phyloP scores from a whole-genome alignment of 2,329 filamentous ascomycete genomes.

The Trichoderma oligosporum region DNA sequence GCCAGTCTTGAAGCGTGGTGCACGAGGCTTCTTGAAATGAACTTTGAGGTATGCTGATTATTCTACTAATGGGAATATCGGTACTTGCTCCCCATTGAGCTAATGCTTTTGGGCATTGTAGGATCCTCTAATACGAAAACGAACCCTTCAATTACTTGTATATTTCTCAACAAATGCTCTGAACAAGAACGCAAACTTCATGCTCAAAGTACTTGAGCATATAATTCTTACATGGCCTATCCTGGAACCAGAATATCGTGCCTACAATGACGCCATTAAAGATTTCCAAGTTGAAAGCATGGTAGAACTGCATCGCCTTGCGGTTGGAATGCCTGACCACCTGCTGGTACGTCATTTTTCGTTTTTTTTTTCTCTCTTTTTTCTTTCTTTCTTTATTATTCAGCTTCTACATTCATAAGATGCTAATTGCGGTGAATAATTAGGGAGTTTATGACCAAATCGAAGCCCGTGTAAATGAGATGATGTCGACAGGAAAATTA shows the following conservation, averaged over 20 bases:
- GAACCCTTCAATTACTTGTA: slow-evolving; percentile 76
- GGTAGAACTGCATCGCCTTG: slow-evolving; percentile 82
- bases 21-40: slow-evolving; percentile 63
- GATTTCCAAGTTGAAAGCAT: slow-evolving; percentile 82
- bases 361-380: not conserved
- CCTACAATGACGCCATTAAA: slow-evolving; percentile 84
- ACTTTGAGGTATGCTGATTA: slow-evolving; percentile 59
- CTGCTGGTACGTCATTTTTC: slow-evolving; percentile 55
- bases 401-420: too few species aligned
- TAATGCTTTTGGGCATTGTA: slow-evolving; percentile 27
- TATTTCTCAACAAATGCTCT: slow-evolving; percentile 80
- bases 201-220: slow-evolving; percentile 85
- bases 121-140: slow-evolving; percentile 80
- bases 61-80: not conserved
- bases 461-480: slow-evolving; percentile 75
- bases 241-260: slow-evolving; percentile 64
- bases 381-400: not conserved
- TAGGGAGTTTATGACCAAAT: slow-evolving; percentile 83
- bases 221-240: slow-evolving; percentile 80
- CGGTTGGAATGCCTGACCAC: slow-evolving; percentile 86
- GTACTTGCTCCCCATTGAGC: not conserved
- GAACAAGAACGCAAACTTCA: slow-evolving; percentile 73
- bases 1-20: slow-evolving; percentile 69
- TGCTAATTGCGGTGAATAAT: slow-evolving; percentile 23
- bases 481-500: slow-evolving; percentile 65